Evolutionary conservation across 2,329 filamentous ascomycete genomes (phyloP), one percentile per base, ranked within the genome.

Genomic region (Pleoardoris graminearum): DNA sequence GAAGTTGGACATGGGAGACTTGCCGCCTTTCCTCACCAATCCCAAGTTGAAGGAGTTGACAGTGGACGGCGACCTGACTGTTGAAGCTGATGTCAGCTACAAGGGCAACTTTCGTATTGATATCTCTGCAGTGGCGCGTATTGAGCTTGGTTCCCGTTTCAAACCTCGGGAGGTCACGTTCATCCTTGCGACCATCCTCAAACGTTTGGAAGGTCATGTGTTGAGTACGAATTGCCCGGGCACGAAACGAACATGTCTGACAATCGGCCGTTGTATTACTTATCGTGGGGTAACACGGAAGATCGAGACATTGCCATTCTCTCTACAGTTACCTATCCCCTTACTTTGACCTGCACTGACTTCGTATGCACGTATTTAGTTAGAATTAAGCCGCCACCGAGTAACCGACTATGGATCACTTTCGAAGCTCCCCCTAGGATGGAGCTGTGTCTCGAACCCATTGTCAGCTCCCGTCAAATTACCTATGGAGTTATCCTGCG

Each of bases 401-500:
- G 91, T 73, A 99, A 99, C 71, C 85, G 94, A 35, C 73, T 96
- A n/a, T 99, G 94, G 94, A 85, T 97, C 61, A 88, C 91, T 0
- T 99, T 99, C 68, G 90, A 95, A 69, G 85, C 85, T n/a, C 90
- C 91, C 81, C 94, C 94, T 16, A 92, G 93, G 68, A 88, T 99
- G 77, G 91, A 96, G 56, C 86, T 97, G 80, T 85, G 85, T n/a
- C 90, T 97, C 37, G 91, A 97, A 70, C 94, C 94, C 3, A 92
- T 99, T 61, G 91, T 99, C 45, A 96, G 92, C 76, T 89, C 91
- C 12, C 85, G 93, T 52, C 93, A 97, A 70, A 96, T 99, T 59
- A 97, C 94, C 0, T 97, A 96, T 72, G 90, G 88, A 1, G 83
- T 96, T 53, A 94, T 99, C 50, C 81, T 97, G 11, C 85, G 91